phyloP scores from a whole-genome alignment of 2,329 filamentous ascomycete genomes.

The Aspergillus sp. region DNA sequence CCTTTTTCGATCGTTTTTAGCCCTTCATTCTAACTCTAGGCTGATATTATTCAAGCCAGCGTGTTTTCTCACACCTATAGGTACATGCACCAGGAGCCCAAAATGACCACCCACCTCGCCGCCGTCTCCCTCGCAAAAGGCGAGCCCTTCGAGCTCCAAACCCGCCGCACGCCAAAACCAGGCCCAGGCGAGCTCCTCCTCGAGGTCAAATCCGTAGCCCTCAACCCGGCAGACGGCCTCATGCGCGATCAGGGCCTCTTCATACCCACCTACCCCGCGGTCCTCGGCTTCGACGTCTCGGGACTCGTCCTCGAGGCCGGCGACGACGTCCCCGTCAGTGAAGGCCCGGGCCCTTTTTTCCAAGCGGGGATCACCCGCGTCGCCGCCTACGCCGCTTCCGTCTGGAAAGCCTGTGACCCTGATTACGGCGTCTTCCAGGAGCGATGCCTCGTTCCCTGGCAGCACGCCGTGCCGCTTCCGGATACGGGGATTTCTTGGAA shows the following conservation, averaged over 20 bases:
- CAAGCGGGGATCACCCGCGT: conserved; percentile 28
- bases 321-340: conserved; percentile 20
- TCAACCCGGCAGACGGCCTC: conserved; percentile 40
- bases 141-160: conserved; percentile 27
- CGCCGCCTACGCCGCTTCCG: conserved; percentile 29
- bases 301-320: conserved; percentile 38
- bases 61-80: too few species aligned
- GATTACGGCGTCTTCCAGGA: conserved; percentile 43
- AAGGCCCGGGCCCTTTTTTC: conserved; percentile 16
- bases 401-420: conserved; percentile 37
- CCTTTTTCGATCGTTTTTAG: too few species aligned
- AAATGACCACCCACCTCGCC: conserved; percentile 34
- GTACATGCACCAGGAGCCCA: too few species aligned
- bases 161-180: conserved; percentile 37
- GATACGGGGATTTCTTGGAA: conserved; percentile 30
- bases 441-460: conserved; percentile 34
- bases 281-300: conserved; percentile 31
- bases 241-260: conserved; percentile 38
- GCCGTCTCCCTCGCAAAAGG: conserved; percentile 29
- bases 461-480: conserved; percentile 30
- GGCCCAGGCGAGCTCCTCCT: conserved; percentile 41
- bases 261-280: conserved; percentile 33
- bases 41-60: too few species aligned
- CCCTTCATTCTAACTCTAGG: too few species aligned
- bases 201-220: conserved; percentile 38